These are phyloP conservation scores for Cryptococcus jaspeensis DNA, from an alignment of 1,284 basidiomycete genomes.

Conservation along the genomic window DNA sequence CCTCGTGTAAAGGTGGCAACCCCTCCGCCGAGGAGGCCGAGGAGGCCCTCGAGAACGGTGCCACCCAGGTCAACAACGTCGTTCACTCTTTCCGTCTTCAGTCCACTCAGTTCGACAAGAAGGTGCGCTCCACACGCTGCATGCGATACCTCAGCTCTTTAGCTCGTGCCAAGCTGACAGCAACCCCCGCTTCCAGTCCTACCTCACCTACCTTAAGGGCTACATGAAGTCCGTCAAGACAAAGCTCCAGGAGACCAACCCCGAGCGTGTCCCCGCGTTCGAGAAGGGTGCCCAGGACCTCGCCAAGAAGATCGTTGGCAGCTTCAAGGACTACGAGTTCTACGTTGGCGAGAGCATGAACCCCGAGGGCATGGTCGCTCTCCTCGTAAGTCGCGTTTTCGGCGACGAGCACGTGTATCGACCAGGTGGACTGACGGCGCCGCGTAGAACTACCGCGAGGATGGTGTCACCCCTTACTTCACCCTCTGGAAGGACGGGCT, in stretches of 20 bases:
- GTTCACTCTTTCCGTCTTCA: constrained; percentile 90
- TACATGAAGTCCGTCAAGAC: constrained; percentile 82
- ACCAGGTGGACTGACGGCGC: neutral
- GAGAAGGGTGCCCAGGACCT: constrained; percentile 75
- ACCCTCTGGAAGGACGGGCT: constrained; percentile 92
- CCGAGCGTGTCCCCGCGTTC: constrained; percentile 73
- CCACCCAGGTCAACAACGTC: constrained; percentile 80
- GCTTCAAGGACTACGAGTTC: constrained; percentile 67
- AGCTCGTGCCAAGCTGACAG: neutral
- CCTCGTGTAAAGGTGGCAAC: constrained; percentile 67
- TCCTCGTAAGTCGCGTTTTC: constrained; percentile 58
- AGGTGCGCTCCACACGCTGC: constrained; percentile 47
- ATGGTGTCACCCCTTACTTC: constrained; percentile 69
- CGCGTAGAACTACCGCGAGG: constrained; percentile 56
- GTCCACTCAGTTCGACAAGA: constrained; percentile 85
- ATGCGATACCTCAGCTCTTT: neutral
- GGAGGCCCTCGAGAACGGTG: constrained; percentile 80
- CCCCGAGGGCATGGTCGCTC: constrained; percentile 81
- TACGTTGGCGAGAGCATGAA: constrained; percentile 87
- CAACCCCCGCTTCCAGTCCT: constrained; percentile 52
- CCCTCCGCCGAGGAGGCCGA: constrained; percentile 85
- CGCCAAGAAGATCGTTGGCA: constrained; percentile 84
- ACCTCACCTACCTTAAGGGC: constrained; percentile 81
- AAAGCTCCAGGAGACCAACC: constrained; percentile 61
- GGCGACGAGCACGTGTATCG: neutral